Evolutionary conservation across 805 yeast species (phyloP).

Genomic region (Ogataea methylovora): DNA sequence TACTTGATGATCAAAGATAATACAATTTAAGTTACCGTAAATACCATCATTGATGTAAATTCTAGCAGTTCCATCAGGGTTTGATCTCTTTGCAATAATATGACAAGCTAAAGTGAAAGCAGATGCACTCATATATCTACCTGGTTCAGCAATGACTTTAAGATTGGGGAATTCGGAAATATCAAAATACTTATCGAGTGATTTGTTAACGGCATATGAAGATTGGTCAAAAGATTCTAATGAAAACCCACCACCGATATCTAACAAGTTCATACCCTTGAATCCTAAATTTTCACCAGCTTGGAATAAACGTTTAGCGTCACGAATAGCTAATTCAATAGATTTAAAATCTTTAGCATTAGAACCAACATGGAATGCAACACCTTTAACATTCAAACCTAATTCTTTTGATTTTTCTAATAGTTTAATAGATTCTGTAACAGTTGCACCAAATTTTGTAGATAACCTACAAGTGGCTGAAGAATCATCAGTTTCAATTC

Average conservation of each 20-base stretch:
- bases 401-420: slow-evolving; percentile 55
- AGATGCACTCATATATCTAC: slow-evolving; percentile 78
- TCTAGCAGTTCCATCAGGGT: slow-evolving; percentile 44
- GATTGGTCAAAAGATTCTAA: slow-evolving; percentile 49
- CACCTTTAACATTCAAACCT: slow-evolving; percentile 66
- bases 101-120: slow-evolving; percentile 82
- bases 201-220: slow-evolving; percentile 45
- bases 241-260: slow-evolving; percentile 92
- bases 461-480: slow-evolving; percentile 80
- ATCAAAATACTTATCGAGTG: slow-evolving; percentile 59
- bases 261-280: slow-evolving; percentile 46
- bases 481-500: slow-evolving; percentile 87
- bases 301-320: slow-evolving; percentile 58
- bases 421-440: slow-evolving; percentile 44
- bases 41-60: slow-evolving; percentile 90
- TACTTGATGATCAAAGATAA: slow-evolving; percentile 83
- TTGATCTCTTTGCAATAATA: slow-evolving; percentile 73
- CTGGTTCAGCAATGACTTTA: slow-evolving; percentile 83
- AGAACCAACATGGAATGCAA: slow-evolving; percentile 93
- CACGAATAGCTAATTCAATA: slow-evolving; percentile 62
- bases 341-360: slow-evolving; percentile 75
- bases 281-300: slow-evolving; percentile 39
- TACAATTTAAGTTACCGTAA: slow-evolving; percentile 92
- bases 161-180: slow-evolving; percentile 23
- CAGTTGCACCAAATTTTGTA: slow-evolving; percentile 81